Evolutionary conservation across 305 asterid genomes (phyloP).

Genomic region (Solanum chacoense): DNA sequence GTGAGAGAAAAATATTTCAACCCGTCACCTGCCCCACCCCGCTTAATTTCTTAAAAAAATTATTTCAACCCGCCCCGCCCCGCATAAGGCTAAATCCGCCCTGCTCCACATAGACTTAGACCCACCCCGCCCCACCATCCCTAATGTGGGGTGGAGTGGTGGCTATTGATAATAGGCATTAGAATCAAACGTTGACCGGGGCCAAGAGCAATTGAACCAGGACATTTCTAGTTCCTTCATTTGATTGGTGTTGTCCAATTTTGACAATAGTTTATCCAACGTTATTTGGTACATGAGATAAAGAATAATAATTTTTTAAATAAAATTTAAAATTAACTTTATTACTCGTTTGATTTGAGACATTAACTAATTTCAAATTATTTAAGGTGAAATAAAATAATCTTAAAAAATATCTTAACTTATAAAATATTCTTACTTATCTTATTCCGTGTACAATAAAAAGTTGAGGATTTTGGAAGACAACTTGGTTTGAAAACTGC

Average conservation of each 20-base stretch:
- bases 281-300: not conserved
- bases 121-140: accelerated
- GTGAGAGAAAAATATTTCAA: too few relatives aligned
- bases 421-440: not conserved
- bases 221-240: not conserved
- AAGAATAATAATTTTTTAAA: not conserved
- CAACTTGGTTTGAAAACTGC: not conserved
- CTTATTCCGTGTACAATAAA: accelerated
- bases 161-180: not conserved
- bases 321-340: not conserved
- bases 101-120: too few relatives aligned
- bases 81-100: too few relatives aligned
- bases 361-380: not conserved
- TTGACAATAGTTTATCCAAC: not conserved
- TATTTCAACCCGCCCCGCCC: too few relatives aligned
- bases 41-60: too few relatives aligned
- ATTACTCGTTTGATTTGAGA: not conserved
- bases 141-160: not conserved
- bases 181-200: not conserved
- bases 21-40: too few relatives aligned
- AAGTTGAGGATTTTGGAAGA: not conserved
- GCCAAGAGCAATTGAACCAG: not conserved
- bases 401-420: not conserved
- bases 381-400: not conserved
- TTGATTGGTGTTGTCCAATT: not conserved